Evolutionary conservation across 305 asterid genomes (phyloP), one percentile per base, ranked within the genome.

Genomic region (Striga hermonthica): DNA sequence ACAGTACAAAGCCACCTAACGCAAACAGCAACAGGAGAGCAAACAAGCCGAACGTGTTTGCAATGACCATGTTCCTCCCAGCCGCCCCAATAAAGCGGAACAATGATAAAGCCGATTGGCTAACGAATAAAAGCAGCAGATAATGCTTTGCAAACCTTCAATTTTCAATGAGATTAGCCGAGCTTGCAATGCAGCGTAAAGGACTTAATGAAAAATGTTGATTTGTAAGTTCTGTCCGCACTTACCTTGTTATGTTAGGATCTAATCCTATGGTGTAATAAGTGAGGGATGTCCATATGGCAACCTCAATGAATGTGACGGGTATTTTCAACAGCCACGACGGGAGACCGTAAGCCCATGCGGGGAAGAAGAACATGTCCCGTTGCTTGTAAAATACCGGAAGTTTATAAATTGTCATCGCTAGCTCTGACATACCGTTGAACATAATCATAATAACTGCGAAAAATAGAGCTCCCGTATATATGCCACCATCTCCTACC

Each of bases 371-470:
- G 59, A 22, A 75, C 78, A 84, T 76, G 67, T 87, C 86, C 74
- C 95, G 60, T 61, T 87, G 95, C 57, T 87, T 87, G 70, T 82
- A 87, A 61, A 87, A 87, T 0, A 82, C 86, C 0, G 95, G 91
- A 57, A 87, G 91, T 77, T 83, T 87, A 73, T 79, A 54, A 67
- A 84, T 81, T 2, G 87, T 84, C 76, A 87, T 72, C 4, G 89
- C 70, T 22, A 87, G 78, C 77, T 87, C 95, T 0, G 95, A 68
- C 66, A 80, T 52, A 58, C 95, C 95, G 13, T 84, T 84, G 80
- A 84, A 87, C 86, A 84, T 76, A 9, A 80, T 37, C 73, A 73
- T 70, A 34, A 80, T 67, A 43, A 83, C 72, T 0, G 81, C 0
- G 9, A 57, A 87, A 69, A 87, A 87, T 1, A 87, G 70, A 55